Evolutionary conservation across 2,329 filamentous ascomycete genomes (phyloP).

Genomic region (Fusarium sp.): DNA sequence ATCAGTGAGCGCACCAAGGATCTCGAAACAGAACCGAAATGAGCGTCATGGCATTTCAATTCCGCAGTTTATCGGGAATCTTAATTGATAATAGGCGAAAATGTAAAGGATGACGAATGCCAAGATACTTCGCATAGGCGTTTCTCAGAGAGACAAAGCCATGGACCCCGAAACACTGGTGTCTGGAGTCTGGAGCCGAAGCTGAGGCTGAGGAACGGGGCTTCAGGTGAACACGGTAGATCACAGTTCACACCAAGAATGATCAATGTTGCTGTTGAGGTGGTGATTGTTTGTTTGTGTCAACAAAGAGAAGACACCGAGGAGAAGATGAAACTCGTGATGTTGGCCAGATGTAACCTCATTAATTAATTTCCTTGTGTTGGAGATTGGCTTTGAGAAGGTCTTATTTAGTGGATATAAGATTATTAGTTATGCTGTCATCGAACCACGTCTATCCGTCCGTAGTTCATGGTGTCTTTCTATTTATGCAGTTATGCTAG

Average conservation of each 20-base stretch:
- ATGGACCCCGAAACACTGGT: constrained; percentile 36
- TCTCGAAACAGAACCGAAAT: constrained; percentile 41
- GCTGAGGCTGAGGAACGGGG: constrained; percentile 17
- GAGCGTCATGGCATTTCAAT: constrained; percentile 10
- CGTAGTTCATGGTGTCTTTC: not conserved
- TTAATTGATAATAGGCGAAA: constrained; percentile 5
- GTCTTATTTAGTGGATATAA: not conserved
- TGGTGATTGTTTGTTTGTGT: constrained; percentile 4
- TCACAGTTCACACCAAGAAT: not conserved
- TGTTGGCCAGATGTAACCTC: constrained; percentile 21
- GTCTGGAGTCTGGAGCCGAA: constrained; percentile 1
- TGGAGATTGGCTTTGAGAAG: constrained; percentile 13
- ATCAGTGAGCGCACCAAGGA: constrained; percentile 4
- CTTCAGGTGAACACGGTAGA: not conserved
- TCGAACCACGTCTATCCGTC: not conserved
- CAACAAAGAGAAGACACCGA: constrained; percentile 10
- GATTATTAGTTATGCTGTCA: not conserved
- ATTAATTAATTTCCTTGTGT: constrained; percentile 9
- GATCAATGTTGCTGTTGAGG: too few species aligned
- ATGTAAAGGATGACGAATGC: not conserved
- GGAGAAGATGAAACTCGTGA: constrained; percentile 34
- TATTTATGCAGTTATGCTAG: constrained; percentile 1
- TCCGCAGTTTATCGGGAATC: constrained; percentile 8
- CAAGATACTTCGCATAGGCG: constrained; percentile 4
- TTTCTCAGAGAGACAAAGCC: constrained; percentile 11